Base-by-base conservation (phyloP, 495 filamentous ascomycete genomes). In the Patellaria atrata region DNA sequence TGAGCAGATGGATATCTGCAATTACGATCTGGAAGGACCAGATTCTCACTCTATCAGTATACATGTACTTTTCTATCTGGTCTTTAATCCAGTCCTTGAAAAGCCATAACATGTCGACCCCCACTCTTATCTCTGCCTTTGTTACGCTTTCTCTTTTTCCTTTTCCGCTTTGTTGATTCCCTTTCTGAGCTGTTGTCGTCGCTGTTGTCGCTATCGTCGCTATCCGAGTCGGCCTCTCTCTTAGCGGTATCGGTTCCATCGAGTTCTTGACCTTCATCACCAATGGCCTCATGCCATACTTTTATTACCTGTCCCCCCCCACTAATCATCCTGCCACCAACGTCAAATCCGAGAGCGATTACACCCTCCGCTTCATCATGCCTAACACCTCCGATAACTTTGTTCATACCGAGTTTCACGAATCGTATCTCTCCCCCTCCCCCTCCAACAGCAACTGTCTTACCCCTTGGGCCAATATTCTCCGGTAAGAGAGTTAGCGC, bases 361-460 rank as follows among this genome's bases (percentile, higher is more conserved):
- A 92, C 82, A 12, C 75, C 75, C 48, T 92, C 84, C 12, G 74
- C 74, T 40, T 91, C 85, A 51, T 92, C 78, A 55, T 94, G 85
- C 52, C 65, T 63, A 27, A 85, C 55, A 39, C 69, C 64, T 1
- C 55, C 63, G 1, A 73, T 49, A 13, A 77, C 62, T 50, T 71
- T 70, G 45, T 77, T 78, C 10, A 53, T 30, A 0, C 71, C 71
- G 19, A 78, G 58, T 38, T 60, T 59, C 33, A 73, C 62, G 41
- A 74, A 63, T 35, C 62, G 64, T 14, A 75, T 50, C 11, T 39
- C 43, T 17, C 85, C 85, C 49, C 83, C 81, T 3, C 80, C 82
- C 15, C 85, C 55, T 17, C 83, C 85, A 22, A 78, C 73, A 0
- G 73, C 79, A 3, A 81, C 64, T 50, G 77, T 68, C 57, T 78